phyloP scores from a whole-genome alignment of 208 protist species.

The Trypanosoma caninum region DNA sequence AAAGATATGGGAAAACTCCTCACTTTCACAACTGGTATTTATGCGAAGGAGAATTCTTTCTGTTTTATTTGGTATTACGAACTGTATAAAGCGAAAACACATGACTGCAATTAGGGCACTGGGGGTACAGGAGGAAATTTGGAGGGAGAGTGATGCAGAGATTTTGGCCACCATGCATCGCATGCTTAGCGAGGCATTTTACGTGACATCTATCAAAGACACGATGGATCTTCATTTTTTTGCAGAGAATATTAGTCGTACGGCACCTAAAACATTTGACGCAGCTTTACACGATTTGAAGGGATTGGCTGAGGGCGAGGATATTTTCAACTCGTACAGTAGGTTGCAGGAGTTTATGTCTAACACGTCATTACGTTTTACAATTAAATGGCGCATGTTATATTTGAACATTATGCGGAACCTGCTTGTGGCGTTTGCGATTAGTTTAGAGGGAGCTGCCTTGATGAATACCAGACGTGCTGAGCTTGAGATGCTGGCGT shows the following conservation, averaged over 20 bases:
- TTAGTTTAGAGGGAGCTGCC: background rate
- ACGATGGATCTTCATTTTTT: slow-evolving; percentile 7
- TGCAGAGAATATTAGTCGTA: slow-evolving; percentile 1
- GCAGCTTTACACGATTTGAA: background rate
- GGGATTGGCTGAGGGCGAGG: background rate
- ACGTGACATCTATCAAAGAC: slow-evolving; percentile 6
- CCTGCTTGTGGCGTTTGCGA: slow-evolving; percentile 8
- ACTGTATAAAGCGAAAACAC: slow-evolving; percentile 8
- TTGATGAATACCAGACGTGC: background rate
- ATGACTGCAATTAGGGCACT: background rate
- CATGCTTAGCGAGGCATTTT: slow-evolving; percentile 23
- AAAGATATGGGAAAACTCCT: background rate
- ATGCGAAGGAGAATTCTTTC: slow-evolving; percentile 17
- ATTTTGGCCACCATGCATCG: slow-evolving; percentile 15
- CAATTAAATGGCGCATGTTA: slow-evolving; percentile 2
- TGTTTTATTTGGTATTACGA: slow-evolving; percentile 10
- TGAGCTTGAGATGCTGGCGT: slow-evolving; percentile 11
- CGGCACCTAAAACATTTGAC: background rate
- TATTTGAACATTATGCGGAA: slow-evolving; percentile 14
- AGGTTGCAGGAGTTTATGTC: slow-evolving; percentile 7
- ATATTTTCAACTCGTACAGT: slow-evolving; percentile 9
- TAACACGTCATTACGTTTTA: background rate
- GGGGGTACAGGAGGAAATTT: background rate
- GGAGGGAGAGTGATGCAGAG: slow-evolving; percentile 1
- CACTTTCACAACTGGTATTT: slow-evolving; percentile 11